Evolutionary conservation across 345 rosid genomes (phyloP).

Genomic region (Sisymbrium altissimum): DNA sequence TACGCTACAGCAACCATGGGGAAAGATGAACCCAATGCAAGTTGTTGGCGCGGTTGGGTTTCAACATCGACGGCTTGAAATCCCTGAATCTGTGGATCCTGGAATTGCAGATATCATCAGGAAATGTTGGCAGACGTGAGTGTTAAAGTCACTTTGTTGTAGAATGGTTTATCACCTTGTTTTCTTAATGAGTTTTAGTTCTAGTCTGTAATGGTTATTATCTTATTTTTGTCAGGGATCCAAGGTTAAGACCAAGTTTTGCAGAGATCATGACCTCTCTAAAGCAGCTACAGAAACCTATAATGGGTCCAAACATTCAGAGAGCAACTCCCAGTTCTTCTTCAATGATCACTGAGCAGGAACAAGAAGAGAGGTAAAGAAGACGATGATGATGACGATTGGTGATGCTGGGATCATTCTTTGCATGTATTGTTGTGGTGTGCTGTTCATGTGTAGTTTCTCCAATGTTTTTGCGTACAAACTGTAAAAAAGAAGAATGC

Average conservation of each 20-base stretch:
- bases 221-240: conserved; percentile 47
- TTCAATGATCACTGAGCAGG: conserved; percentile 25
- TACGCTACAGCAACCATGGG: conserved; percentile 90
- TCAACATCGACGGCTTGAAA: conserved; percentile 89
- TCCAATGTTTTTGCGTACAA: conserved; percentile 20
- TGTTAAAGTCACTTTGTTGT: conserved; percentile 1
- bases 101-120: conserved; percentile 68
- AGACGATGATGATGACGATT: neutral
- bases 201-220: neutral
- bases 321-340: conserved; percentile 42
- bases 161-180: neutral
- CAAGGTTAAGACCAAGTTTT: conserved; percentile 82
- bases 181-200: neutral
- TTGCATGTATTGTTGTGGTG: conserved; percentile 13
- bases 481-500: conserved; percentile 16
- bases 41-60: conserved; percentile 99
- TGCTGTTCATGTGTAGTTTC: neutral
- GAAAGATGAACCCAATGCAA: conserved; percentile 98
- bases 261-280: conserved; percentile 81
- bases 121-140: conserved; percentile 94
- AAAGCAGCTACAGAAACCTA: conserved; percentile 83
- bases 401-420: conserved; percentile 9
- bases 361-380: neutral
- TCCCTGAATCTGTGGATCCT: conserved; percentile 68
- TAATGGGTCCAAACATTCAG: conserved; percentile 40